These are phyloP conservation scores for Aspergillus mulundensis DNA, from an alignment of 495 filamentous ascomycete genomes.

Conservation along the genomic window DNA sequence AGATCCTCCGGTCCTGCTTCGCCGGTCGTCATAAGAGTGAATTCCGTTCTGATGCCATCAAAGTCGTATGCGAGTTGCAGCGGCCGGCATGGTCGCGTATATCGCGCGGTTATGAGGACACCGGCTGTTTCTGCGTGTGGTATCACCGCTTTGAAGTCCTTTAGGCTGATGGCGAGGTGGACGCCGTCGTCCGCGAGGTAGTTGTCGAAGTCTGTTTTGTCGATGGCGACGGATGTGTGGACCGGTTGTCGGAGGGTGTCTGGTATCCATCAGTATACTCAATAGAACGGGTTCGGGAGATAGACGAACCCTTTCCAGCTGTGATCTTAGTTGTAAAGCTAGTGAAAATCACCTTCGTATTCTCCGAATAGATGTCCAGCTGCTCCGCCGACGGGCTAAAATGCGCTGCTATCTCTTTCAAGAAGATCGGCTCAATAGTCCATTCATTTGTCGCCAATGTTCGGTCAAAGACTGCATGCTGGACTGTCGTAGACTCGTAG, in stretches of 20 bases:
- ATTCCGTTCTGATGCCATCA: constrained; percentile 76
- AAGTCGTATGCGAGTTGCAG: constrained; percentile 75
- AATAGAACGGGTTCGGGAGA: too few species aligned
- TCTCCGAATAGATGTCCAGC: constrained; percentile 78
- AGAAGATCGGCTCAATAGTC: constrained; percentile 67
- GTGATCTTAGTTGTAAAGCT: constrained; percentile 92
- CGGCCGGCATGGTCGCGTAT: constrained; percentile 75
- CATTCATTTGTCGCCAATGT: constrained; percentile 67
- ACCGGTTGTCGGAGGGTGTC: constrained; percentile 91
- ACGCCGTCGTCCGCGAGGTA: constrained; percentile 74
- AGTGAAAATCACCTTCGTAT: constrained; percentile 70
- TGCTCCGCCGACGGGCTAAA: constrained; percentile 90
- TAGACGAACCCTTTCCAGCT: constrained; percentile 66
- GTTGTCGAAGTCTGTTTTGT: constrained; percentile 80
- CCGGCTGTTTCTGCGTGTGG: constrained; percentile 76
- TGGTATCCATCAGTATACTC: constrained; percentile 26
- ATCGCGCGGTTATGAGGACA: constrained; percentile 66
- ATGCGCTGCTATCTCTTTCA: constrained; percentile 85
- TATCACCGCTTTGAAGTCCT: constrained; percentile 90
- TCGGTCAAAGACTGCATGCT: constrained; percentile 84
- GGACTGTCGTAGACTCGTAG: constrained; percentile 75
- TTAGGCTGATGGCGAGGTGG: constrained; percentile 85
- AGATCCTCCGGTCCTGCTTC: constrained; percentile 53
- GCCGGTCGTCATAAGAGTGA: constrained; percentile 93
- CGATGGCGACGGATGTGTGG: constrained; percentile 84